A percentile compares a stretch with the other conserved stretches of the same genome.
Conservation (phyloP, 495 filamentous ascomycete genomes). For the Evernia prunastri region DNA sequence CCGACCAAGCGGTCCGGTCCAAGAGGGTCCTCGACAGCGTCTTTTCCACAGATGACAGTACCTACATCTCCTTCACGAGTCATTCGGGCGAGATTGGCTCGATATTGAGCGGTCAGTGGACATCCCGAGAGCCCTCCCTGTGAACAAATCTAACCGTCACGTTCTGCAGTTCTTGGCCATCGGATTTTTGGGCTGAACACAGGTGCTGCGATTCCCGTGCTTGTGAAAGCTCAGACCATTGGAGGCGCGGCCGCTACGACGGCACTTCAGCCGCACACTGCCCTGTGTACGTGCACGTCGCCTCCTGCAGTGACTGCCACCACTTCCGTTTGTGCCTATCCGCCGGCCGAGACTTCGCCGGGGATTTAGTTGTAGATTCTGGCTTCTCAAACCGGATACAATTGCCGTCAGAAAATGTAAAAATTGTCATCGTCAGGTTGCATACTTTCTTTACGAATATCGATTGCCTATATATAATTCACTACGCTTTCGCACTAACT, state of each 20-base stretch:
- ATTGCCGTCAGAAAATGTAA: background rate
- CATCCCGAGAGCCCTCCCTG: background rate
- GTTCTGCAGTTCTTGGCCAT: slow-evolving; percentile 47
- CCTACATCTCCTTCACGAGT: slow-evolving; percentile 59
- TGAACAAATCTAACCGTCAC: slow-evolving; percentile 3
- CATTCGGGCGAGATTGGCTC: slow-evolving; percentile 61
- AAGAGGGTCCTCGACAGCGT: slow-evolving; percentile 55
- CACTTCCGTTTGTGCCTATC: slow-evolving; percentile 43
- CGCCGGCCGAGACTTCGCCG: slow-evolving; percentile 30
- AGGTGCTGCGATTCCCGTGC: slow-evolving; percentile 63
- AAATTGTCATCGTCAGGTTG: background rate
- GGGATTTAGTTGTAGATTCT: background rate
- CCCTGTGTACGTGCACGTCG: slow-evolving; percentile 44
- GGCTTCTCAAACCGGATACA: background rate
- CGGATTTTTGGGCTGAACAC: slow-evolving; percentile 54
- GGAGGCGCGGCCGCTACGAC: slow-evolving; percentile 30
- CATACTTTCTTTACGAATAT: background rate
- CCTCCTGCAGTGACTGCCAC: slow-evolving; percentile 44
- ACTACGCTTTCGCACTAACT: background rate
- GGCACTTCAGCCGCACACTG: slow-evolving; percentile 36
- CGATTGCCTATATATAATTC: background rate
- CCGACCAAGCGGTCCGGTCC: slow-evolving; percentile 50
- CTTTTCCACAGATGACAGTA: slow-evolving; percentile 52
- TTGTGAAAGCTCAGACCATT: slow-evolving; percentile 51
- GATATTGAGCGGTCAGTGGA: slow-evolving; percentile 43